Evolutionary conservation across 495 filamentous ascomycete species (phyloP), one percentile per base, ranked within the genome.

Genomic region (Aspergillus incahuasiensis): DNA sequence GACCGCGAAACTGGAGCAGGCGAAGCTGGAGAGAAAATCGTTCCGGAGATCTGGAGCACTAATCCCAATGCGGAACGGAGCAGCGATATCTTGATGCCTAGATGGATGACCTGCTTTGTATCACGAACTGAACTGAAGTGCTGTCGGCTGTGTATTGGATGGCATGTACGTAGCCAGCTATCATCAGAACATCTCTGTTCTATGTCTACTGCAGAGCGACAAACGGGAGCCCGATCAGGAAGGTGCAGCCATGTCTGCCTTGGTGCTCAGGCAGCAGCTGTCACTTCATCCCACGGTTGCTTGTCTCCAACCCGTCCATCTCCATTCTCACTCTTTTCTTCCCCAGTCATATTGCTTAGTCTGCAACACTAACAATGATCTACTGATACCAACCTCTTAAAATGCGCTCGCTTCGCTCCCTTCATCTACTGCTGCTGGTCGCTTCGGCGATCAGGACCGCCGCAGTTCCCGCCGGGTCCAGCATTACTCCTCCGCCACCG

Each of bases 401-500:
- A 25, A 62, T 60, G 58, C 63, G 61, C 56, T 57, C 42, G 41
- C 30, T 60, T 8, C 22, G 59, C 25, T 47, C 50, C 25, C 49
- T 56, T 25, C 39, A 56, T 40, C 20, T 63, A 19, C 34, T 69
- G 57, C 55, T 69, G 52, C 60, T 67, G 58, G 63, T 70, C 62
- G 51, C 64, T 18, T 66, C 63, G 51, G 54, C 61, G 24, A 57
- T 61, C n/a, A 55, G 60, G 45, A 58, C 63, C 24, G 60, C 56
- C 48, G 72, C 74, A 35, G 61, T 78, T 55, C 74, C 74, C 58
- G 74, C 74, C 7, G 73, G 69, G 39, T 75, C 74, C 39, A 75
- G 67, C 55, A 75, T 78, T 53, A 49, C 68, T 47, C 68, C 69
- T 22, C 69, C 68, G 12, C 68, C 69, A 22, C 69, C 66, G 15